Conservation (phyloP, 225 moss, liverwort and hornwort species). For the Physcomitrellopsis africana region DNA sequence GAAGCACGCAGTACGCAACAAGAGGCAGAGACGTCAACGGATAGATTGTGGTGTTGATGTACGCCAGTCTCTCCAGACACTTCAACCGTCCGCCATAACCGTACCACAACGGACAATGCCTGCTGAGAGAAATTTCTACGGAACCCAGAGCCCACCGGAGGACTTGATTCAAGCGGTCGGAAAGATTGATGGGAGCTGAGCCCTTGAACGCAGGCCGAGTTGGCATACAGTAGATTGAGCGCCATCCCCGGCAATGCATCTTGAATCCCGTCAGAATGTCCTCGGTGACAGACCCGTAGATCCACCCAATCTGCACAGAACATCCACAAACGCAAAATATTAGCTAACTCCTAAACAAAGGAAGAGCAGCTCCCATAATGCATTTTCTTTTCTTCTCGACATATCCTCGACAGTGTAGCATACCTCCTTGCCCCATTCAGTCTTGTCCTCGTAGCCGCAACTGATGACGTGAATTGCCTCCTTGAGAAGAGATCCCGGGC, state of each 20-base stretch:
- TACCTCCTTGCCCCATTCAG: conserved; percentile 95
- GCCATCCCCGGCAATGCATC: conserved; percentile 96
- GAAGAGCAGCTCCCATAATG: background rate
- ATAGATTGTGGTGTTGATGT: conserved; percentile 87
- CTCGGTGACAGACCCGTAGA: conserved; percentile 94
- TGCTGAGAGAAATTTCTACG: conserved; percentile 70
- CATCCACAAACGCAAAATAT: background rate
- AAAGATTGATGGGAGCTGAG: conserved; percentile 89
- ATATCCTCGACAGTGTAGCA: background rate
- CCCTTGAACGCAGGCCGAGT: conserved; percentile 84
- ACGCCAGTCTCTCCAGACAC: conserved; percentile 85
- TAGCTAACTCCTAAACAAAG: background rate
- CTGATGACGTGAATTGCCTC: conserved; percentile 96
- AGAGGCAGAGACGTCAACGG: conserved; percentile 87
- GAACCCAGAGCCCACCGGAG: conserved; percentile 75
- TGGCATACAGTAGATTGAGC: conserved; percentile 96
- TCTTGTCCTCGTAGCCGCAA: conserved; percentile 92
- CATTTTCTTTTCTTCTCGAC: too few relatives aligned
- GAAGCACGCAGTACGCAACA: conserved; percentile 85
- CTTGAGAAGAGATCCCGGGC: conserved; percentile 79
- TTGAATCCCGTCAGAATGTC: conserved; percentile 95
- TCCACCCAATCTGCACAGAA: conserved; percentile 79
- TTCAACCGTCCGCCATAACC: conserved; percentile 79
- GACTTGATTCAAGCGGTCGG: conserved; percentile 89
- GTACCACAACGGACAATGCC: conserved; percentile 93